These are phyloP conservation scores for Akanthomyces lecanii DNA, from an alignment of 2,329 filamentous ascomycete genomes.

Conservation along the genomic window DNA sequence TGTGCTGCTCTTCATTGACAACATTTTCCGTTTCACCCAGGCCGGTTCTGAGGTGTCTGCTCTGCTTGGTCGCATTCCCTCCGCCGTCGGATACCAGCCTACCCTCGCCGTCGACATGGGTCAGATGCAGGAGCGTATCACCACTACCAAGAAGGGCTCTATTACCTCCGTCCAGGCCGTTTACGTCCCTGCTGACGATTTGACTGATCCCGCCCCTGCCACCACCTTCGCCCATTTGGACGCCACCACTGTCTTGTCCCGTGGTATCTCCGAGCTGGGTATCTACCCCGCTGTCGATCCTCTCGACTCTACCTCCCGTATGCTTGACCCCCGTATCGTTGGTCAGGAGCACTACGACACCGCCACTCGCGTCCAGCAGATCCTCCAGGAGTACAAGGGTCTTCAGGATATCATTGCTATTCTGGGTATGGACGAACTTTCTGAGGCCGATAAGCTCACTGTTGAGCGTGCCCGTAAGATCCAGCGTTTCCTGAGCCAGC, in stretches of 20 bases:
- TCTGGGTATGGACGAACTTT: conserved; percentile 99
- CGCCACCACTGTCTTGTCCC: conserved; percentile 99
- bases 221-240: conserved; percentile 99
- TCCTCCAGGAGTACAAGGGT: conserved; percentile 99
- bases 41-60: conserved; percentile 99
- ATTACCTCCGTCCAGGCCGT: conserved; percentile 99
- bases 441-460: conserved; percentile 97
- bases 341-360: conserved; percentile 97
- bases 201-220: conserved; percentile 98
- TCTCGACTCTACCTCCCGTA: conserved; percentile 98
- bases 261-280: conserved; percentile 99
- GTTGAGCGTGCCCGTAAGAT: conserved; percentile 99
- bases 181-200: conserved; percentile 99
- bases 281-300: conserved; percentile 99
- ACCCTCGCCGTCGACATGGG: conserved; percentile 98
- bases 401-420: conserved; percentile 99
- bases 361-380: conserved; percentile 94
- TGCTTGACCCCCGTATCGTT: conserved; percentile 98
- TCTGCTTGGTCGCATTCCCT: conserved; percentile 98
- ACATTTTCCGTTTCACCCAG: conserved; percentile 99
- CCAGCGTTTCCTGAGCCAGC: conserved; percentile 99
- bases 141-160: conserved; percentile 98
- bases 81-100: conserved; percentile 99
- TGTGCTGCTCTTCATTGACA: conserved; percentile 99
- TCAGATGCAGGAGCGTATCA: conserved; percentile 99